Base-by-base conservation (phyloP, 805 yeast genomes). In the Vanderwaltozyma polyspora region DNA sequence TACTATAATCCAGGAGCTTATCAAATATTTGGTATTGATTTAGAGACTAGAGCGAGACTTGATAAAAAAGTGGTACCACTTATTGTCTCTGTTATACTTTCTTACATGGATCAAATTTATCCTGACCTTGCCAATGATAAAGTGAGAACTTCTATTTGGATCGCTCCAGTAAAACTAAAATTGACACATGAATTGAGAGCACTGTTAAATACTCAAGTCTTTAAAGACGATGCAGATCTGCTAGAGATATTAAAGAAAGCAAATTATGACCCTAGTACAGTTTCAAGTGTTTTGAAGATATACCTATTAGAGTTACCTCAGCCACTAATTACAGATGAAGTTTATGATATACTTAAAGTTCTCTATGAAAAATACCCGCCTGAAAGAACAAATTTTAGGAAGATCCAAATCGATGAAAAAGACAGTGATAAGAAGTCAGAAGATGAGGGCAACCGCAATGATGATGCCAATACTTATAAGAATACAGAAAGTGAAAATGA, bases 231-330 rank as follows among this genome's bases (percentile, higher is more conserved):
- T 19, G 46, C 41, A 18, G 61, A 55, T 15, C 50, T 63, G 1
- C 53, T 68, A 31, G 42, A 43, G n/a, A 37, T 51, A 4, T 34
- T 52, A 36, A 42, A 52, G n/a, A 55, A 49, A 4, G 39, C 52
- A 1, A 53, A 63, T 8, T 59, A 61, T 34, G 59, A 60, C 25
- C 79, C 85, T 1, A 68, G 74, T 31, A 67, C 74, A 0, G 70
- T 80, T 8, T 79, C 86, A 4, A 73, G 78, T 45, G 75, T 75
- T 3, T 64, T 84, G 44, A 79, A 81, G 51, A 64, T 83, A 24
- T 84, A 80, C 56, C 60, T 84, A 19, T 62, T 83, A 51, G 94
- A 85, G 52, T 64, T 84, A 30, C 94, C 94, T 0, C 84, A 77
- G 41, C 77, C 91, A 2, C 54, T 84, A 28, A 68, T 85, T 4